Base-by-base conservation (phyloP, 2,329 filamentous ascomycete genomes). In the Penicillium sp. region DNA sequence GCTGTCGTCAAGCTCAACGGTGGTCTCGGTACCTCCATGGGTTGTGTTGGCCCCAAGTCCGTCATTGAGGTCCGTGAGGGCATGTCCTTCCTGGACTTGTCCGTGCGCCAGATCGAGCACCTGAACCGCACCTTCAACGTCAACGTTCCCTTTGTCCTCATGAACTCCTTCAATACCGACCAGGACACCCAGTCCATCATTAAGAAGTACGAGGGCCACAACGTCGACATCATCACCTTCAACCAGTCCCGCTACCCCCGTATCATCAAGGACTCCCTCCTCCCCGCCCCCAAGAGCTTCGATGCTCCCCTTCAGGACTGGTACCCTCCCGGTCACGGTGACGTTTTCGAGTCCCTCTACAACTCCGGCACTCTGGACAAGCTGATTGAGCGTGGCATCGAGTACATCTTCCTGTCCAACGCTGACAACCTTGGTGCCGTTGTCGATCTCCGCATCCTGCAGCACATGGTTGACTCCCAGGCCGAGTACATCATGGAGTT, bases 141-240 rank as follows among this genome's bases (percentile, higher is more conserved):
- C 77, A 98, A 97, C 75, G 95, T 99, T 33, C 95, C 95, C 48
- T 97, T 99, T 79, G 88, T 99, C 67, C 88, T 99, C 70, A 99
- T 99, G 95, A 99, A 99, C 88, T 98, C 95, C 55, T 99, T 99
- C 90, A 99, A 99, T 86, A 99, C 95, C 75, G 93, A 99, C 77
- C 87, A 93, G 71, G 95, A 99, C 75, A 99, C 95, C 51, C 92
- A 93, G 62, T 92, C 91, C 79, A 99, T 99, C 80, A 99, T 99
- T 84, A 99, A 99, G 88, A 99, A 99, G 84, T 99, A 98, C 81
- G 93, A 99, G 83, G 95, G 95, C 64, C 95, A 99, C 86, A 97
- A 97, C 77, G 96, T 99, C 73, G 95, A 99, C 75, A 98, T 99
- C 77, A 84, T 98, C 76, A 98, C 95, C 76, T 99, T 99, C 88